phyloP scores from a whole-genome alignment of 768 basidiomycete genomes.

The Tylopilus subfusipes region DNA sequence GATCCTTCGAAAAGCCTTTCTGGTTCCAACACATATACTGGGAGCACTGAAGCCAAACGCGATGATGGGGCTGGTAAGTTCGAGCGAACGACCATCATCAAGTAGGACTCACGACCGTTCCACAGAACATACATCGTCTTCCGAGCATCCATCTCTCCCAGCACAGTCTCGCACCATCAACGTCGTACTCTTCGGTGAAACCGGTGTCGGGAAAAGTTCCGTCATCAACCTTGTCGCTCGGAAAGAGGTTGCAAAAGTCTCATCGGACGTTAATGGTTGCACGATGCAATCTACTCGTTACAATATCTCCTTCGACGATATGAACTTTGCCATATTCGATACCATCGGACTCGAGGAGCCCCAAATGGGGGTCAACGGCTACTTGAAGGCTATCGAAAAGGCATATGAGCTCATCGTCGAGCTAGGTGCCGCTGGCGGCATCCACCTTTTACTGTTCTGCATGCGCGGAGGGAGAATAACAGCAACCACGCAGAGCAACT shows the following conservation, averaged over 20 bases:
- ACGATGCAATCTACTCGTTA: slow-evolving; percentile 35
- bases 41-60: not conserved
- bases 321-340: slow-evolving; percentile 29
- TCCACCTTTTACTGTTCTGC: slow-evolving; percentile 42
- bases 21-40: not conserved
- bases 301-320: slow-evolving; percentile 18
- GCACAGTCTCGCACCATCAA: slow-evolving; percentile 23
- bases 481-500: slow-evolving; percentile 36
- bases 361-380: slow-evolving; percentile 25
- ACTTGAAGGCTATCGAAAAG: slow-evolving; percentile 28
- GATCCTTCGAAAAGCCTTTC: not conserved
- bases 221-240: slow-evolving; percentile 32
- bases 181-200: slow-evolving; percentile 41
- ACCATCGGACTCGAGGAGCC: slow-evolving; percentile 36
- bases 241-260: slow-evolving; percentile 21
- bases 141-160: not conserved
- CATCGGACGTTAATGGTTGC: slow-evolving; percentile 30
- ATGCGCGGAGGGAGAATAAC: slow-evolving; percentile 39
- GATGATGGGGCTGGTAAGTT: slow-evolving; percentile 8
- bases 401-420: slow-evolving; percentile 32
- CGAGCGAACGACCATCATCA: not conserved
- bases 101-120: slow-evolving; percentile 5
- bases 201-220: slow-evolving; percentile 34
- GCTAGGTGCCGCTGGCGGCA: slow-evolving; percentile 31
- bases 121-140: not conserved